Base-by-base conservation (phyloP, 208 protist species). In the Leishmania arabica region DNA sequence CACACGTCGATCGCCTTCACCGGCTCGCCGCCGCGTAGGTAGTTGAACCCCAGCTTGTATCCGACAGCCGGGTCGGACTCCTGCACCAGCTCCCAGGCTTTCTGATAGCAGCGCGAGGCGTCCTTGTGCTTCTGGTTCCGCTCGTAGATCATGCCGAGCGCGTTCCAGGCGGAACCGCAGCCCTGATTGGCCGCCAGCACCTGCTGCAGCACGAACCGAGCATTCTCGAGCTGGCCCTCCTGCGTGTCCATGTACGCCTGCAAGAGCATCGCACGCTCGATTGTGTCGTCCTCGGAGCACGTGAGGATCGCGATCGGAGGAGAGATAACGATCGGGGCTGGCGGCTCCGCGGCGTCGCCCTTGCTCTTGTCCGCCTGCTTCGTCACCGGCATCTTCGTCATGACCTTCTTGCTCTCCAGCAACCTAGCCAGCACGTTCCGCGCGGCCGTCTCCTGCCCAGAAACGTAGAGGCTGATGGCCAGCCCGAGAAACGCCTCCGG, bases 41-140 rank as follows among this genome's bases (percentile, higher is more conserved):
- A 98, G 89, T 99, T 99, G 88, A 99, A 99, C 42, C 97, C 97
- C 11, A 99, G 91, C 76, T 98, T 99, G 93, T 96, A 99, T n/a
- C 98, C 98, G 42, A 99, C 87, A 2, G 78, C 84, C 19, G 96
- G 95, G 79, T 97, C 89, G 5, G 78, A 85, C 77, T 98, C 96
- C 82, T 95, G 91, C 71, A 95, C 75, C 62, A 98, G 86, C 65
- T 93, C 82, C 98, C 98, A 99, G 9, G 98, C 96, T 54, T 93
- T 94, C 65, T 98, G 91, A 81, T 99, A 99, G 88, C 96, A 95
- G 31, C 95, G 77, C 27, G 97, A 95, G 24, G 98, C 98, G 60
- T 99, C 95, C 54, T 78, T 82, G 85, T 98, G 96, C 68, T 93
- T 85, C 58, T 89, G 79, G 81, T 98, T 89, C 68, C 91, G 92